A percentile compares a stretch with the other conserved stretches of the same genome.
Evolutionary conservation across 768 basidiomycete genomes (phyloP).

Genomic region (Leccinum imitatum): DNA sequence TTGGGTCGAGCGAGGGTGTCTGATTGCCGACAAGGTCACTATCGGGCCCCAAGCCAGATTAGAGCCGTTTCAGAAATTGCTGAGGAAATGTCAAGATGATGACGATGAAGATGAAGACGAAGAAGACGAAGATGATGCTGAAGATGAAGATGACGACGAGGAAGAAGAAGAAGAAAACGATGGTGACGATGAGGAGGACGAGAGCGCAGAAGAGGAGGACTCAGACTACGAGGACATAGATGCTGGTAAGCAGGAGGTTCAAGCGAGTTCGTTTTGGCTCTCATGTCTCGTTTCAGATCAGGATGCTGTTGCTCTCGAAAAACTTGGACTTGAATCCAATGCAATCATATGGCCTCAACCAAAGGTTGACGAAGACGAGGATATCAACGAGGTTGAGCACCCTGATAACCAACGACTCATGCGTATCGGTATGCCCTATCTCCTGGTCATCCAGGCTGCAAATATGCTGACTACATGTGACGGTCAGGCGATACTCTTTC

Average conservation of each 20-base stretch:
- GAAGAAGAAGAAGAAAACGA: neutral
- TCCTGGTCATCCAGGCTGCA: neutral
- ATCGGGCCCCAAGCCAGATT: conserved; percentile 73
- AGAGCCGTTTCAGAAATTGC: conserved; percentile 70
- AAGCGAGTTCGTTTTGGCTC: neutral
- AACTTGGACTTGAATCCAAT: conserved; percentile 69
- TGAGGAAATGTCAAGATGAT: conserved; percentile 43
- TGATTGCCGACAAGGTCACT: conserved; percentile 80
- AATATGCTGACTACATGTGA: conserved; percentile 3
- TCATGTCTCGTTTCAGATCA: conserved; percentile 41
- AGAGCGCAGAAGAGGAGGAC: conserved; percentile 38
- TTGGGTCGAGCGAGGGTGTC: conserved; percentile 67
- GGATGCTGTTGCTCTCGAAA: conserved; percentile 39
- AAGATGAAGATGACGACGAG: conserved; percentile 18
- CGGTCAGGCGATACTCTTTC: conserved; percentile 53
- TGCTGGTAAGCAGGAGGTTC: conserved; percentile 48
- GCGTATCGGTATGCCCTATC: conserved; percentile 57
- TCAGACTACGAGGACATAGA: conserved; percentile 71
- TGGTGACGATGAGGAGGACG: conserved; percentile 31
- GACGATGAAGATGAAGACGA: conserved; percentile 37
- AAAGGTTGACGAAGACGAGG: conserved; percentile 59
- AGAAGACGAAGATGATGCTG: conserved; percentile 32
- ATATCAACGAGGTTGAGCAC: conserved; percentile 57
- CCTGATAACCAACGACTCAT: conserved; percentile 73
- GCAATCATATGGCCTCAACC: conserved; percentile 81